A percentile compares a stretch with the other conserved stretches of the same genome.
These are phyloP conservation scores for Backusella sp. DNA, from an alignment of 192 early-diverging fungal species.

Conservation along the genomic window DNA sequence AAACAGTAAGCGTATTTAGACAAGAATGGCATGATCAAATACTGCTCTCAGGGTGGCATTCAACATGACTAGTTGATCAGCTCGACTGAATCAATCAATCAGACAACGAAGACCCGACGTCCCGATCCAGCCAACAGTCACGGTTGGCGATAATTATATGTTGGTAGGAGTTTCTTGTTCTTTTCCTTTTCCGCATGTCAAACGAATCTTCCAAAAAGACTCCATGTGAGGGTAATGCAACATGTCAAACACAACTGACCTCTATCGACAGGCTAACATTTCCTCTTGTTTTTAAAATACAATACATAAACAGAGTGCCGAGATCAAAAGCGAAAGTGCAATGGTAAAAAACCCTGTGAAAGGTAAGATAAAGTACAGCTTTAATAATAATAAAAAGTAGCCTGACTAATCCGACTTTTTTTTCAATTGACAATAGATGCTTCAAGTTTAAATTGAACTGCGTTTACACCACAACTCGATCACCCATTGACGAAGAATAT, in stretches of 20 bases:
- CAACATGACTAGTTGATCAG: background rate
- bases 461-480: conserved; percentile 8
- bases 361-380: conserved; percentile 6
- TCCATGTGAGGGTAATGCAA: background rate
- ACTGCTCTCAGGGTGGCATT: background rate
- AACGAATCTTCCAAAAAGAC: background rate
- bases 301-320: conserved; percentile 10
- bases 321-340: conserved; percentile 15
- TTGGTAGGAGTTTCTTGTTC: background rate
- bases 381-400: background rate
- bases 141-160: background rate
- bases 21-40: background rate
- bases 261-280: background rate
- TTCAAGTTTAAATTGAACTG: background rate
- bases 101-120: background rate
- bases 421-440: background rate
- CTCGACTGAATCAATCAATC: background rate
- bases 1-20: background rate
- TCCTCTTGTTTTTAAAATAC: background rate
- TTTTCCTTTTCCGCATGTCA: background rate
- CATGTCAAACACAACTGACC: background rate
- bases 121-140: background rate
- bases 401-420: background rate
- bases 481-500: conserved; percentile 12
- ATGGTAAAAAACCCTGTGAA: conserved; percentile 6